Percentiles rank a stretch among this genome's conserved stretches.
Evolutionary conservation across 495 filamentous ascomycete genomes (phyloP).

Genomic region (Xeromyces bisporus): DNA sequence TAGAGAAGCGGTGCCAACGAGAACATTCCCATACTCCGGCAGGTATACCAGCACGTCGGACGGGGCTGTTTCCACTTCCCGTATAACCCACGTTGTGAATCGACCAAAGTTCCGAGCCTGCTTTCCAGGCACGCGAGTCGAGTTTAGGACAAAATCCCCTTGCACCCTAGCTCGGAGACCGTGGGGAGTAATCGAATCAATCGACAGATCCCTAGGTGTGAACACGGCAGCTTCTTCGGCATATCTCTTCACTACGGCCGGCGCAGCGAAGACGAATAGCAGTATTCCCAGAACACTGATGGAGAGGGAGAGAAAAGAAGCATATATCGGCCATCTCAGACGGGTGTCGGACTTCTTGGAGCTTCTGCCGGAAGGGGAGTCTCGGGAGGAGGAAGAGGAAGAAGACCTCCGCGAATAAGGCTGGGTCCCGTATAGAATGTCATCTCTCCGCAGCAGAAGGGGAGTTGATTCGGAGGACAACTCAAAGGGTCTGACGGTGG

Average conservation of each 20-base stretch:
- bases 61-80: conserved; percentile 48
- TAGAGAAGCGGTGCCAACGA: conserved; percentile 59
- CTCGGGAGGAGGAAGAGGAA: conserved; percentile 4
- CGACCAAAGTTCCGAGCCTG: conserved; percentile 57
- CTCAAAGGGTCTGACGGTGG: conserved; percentile 14
- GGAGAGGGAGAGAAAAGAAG: conserved; percentile 35
- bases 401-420: conserved; percentile 7
- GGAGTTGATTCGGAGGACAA: conserved; percentile 29
- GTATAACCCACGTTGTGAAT: conserved; percentile 66
- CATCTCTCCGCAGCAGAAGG: conserved; percentile 20
- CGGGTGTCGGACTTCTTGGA: conserved; percentile 13
- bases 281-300: conserved; percentile 31
- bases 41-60: conserved; percentile 62
- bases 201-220: conserved; percentile 60
- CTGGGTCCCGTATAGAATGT: conserved; percentile 23
- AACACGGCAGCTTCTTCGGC: conserved; percentile 66
- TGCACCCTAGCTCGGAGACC: conserved; percentile 65
- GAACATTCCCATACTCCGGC: conserved; percentile 62
- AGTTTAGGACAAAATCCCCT: conserved; percentile 66
- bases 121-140: conserved; percentile 47
- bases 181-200: conserved; percentile 61
- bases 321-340: conserved; percentile 38
- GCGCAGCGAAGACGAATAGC: conserved; percentile 59
- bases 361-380: conserved; percentile 2
- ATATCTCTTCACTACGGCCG: conserved; percentile 67